Evolutionary conservation across 805 yeast species (phyloP), one percentile per base, ranked within the genome.

Genomic region (Kluyveromyces wickerhamii): DNA sequence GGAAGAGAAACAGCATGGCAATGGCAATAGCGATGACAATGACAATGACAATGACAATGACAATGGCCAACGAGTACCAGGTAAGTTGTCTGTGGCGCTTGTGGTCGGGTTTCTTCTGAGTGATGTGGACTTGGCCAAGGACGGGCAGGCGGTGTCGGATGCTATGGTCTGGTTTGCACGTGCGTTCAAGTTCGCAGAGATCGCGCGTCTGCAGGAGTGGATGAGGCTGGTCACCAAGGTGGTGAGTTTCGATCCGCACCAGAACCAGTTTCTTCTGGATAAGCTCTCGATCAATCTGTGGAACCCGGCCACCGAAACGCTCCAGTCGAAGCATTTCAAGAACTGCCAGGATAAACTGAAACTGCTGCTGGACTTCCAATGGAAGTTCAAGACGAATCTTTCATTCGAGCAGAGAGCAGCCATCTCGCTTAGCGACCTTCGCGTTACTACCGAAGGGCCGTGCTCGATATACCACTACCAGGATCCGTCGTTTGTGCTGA

Each of bases 361-460:
- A 20, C 54, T 56, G 29, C 37, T 57, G 15, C 47, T 49, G 7
- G 62, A 57, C 31, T 57, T 49, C 41, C 59, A 54, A 17, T 40
- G 53, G 19, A 40, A 51, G n/a, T 41, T 41, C 21, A 49, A 44
- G 32, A 37, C 47, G 25, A 48, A 44, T 26, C 32, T 55, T 29
- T 35, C 45, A 8, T 54, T 45, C 29, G 39, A 35, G 19, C 45
- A 52, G 29, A 42, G 60, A 37, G 40, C 58, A 11, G 35, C 29
- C 21, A 33, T 56, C 9, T 50, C 45, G 37, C 28, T 56, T 21
- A 28, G 43, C 5, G 42, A 47, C 27, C 35, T 56, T 23, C 32
- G 30, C 12, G 12, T 20, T 6, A 20, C 29, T 4, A 32, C 27
- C 8, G 35, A 29, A 14, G 39, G 35, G 16, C 31, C 27, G 17